A percentile compares a stretch with the other conserved stretches of the same genome.
Evolutionary conservation across 1,139 yeast genomes (phyloP).

Genomic region (Suhomyces bolitotheri): DNA sequence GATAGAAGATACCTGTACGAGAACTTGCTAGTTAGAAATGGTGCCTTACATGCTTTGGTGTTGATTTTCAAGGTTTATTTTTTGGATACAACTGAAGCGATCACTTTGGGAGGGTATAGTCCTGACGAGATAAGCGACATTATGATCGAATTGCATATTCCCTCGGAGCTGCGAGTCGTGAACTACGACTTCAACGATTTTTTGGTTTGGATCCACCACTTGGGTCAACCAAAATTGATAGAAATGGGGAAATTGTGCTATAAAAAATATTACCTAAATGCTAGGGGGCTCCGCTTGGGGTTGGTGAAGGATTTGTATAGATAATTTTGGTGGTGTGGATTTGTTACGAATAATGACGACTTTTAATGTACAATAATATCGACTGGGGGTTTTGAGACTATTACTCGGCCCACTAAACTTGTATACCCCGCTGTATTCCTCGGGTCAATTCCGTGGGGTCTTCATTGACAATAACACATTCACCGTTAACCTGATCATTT

Average conservation of each 20-base stretch:
- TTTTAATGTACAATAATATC: too few relatives aligned
- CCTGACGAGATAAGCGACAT: constrained; percentile 7
- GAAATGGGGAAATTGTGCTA: constrained; percentile 17
- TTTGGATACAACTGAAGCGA: constrained; percentile 8
- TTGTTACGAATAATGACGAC: too few relatives aligned
- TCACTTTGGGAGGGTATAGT: constrained; percentile 4
- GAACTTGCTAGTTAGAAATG: constrained; percentile 4
- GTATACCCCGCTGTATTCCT: too few relatives aligned
- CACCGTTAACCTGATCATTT: constrained; percentile 19
- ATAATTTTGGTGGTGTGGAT: too few relatives aligned
- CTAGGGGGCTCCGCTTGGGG: constrained; percentile 2
- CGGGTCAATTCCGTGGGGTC: not conserved
- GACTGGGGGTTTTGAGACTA: too few relatives aligned
- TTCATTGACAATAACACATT: not conserved
- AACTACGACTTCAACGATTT: constrained; percentile 19
- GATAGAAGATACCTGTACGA: constrained; percentile 3
- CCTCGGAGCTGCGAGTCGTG: not conserved
- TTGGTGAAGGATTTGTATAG: constrained; percentile 2
- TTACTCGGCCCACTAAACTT: too few relatives aligned
- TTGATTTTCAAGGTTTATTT: constrained; percentile 9
- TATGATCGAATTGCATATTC: not conserved
- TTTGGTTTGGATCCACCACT: constrained; percentile 23
- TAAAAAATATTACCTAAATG: constrained; percentile 14
- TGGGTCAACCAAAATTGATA: constrained; percentile 4
- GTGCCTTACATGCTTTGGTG: not conserved